These are phyloP conservation scores for Coemansia sp. DNA, from an alignment of 192 early-diverging fungal genomes.

Conservation along the genomic window DNA sequence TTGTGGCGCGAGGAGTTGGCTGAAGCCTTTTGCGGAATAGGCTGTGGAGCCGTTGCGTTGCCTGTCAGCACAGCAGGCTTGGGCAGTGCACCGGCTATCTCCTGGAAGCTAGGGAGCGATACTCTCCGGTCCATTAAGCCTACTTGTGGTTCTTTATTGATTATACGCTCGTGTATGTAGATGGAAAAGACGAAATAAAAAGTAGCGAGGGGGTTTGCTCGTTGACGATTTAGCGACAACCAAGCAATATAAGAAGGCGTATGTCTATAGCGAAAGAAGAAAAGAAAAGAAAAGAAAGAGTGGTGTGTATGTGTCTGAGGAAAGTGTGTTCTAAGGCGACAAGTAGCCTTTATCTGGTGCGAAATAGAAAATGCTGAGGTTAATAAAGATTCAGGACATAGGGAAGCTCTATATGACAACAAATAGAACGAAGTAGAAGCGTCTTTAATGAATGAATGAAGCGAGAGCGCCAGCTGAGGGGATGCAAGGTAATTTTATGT, in stretches of 20 bases:
- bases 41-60: conserved; percentile 15
- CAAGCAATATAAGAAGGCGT: not conserved
- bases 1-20: conserved; percentile 12
- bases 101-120: conserved; percentile 45
- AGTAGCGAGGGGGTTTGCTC: not conserved
- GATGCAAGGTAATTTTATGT: conserved; percentile 10
- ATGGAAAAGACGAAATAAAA: not conserved
- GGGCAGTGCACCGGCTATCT: conserved; percentile 42
- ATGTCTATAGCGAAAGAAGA: not conserved
- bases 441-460: conserved; percentile 4
- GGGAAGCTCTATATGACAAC: not conserved
- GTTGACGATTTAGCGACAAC: not conserved
- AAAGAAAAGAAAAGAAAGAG: not conserved
- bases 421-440: not conserved
- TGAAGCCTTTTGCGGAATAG: conserved; percentile 29
- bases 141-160: not conserved
- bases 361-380: not conserved
- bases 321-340: not conserved
- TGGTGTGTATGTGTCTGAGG: not conserved
- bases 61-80: conserved; percentile 10
- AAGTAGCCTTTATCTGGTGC: not conserved
- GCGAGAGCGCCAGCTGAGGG: conserved; percentile 5
- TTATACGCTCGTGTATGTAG: not conserved
- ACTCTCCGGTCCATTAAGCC: conserved; percentile 34
- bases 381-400: not conserved